phyloP scores from a whole-genome alignment of 805 yeast species.

The Kuraishia ogatae region DNA sequence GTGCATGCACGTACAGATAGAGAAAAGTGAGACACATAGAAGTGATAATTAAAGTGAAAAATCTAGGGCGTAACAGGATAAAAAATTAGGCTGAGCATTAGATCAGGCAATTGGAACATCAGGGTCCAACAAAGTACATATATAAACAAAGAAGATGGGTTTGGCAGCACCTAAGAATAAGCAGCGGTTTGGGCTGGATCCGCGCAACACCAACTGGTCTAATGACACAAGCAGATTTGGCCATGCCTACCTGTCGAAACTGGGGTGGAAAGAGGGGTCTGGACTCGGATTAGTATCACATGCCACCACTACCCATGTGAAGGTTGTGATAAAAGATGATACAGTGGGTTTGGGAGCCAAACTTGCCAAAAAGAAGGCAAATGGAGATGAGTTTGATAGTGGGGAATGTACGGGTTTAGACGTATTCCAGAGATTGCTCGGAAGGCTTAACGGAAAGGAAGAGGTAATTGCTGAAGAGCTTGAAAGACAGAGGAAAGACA shows the following conservation, averaged over 20 bases:
- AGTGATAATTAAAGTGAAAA: no score
- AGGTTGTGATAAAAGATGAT: slow-evolving; percentile 75
- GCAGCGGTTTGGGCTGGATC: slow-evolving; percentile 86
- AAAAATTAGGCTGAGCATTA: no score
- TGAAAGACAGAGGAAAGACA: slow-evolving; percentile 59
- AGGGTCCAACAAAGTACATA: neutral
- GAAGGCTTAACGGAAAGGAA: slow-evolving; percentile 82
- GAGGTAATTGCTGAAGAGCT: slow-evolving; percentile 54
- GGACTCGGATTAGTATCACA: slow-evolving; percentile 72
- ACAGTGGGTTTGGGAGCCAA: slow-evolving; percentile 87
- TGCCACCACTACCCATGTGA: slow-evolving; percentile 74
- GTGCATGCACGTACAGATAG: neutral
- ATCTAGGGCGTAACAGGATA: no score
- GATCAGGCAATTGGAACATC: neutral
- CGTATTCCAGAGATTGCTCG: slow-evolving; percentile 84
- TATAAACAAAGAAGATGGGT: slow-evolving; percentile 41
- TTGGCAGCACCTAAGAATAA: slow-evolving; percentile 73
- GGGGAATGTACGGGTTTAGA: slow-evolving; percentile 89
- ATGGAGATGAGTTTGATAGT: slow-evolving; percentile 61
- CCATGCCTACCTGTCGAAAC: slow-evolving; percentile 67
- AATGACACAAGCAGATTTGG: slow-evolving; percentile 81
- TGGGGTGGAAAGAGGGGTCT: slow-evolving; percentile 90
- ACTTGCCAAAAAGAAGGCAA: slow-evolving; percentile 34
- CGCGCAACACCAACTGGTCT: slow-evolving; percentile 92
- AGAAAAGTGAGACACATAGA: neutral